Conservation (phyloP, 495 filamentous ascomycete genomes). For the Cercophora newfieldiana region DNA sequence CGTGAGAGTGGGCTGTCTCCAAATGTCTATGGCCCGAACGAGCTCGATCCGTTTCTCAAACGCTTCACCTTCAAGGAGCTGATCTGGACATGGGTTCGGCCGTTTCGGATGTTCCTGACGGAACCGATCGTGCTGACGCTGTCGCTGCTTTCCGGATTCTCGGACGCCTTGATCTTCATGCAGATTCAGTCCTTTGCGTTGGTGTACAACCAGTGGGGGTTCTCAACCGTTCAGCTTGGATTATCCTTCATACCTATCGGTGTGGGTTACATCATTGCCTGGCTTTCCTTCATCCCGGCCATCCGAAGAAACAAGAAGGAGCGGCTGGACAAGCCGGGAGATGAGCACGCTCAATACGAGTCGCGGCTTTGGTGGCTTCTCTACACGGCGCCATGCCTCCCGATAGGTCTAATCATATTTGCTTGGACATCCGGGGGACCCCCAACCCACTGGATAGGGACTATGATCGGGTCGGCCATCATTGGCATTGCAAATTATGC, state of each 20-base stretch:
- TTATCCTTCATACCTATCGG: conserved; percentile 65
- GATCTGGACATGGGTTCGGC: conserved; percentile 63
- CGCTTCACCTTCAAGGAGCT: conserved; percentile 58
- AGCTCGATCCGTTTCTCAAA: conserved; percentile 51
- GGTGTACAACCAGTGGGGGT: conserved; percentile 66
- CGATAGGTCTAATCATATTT: conserved; percentile 69
- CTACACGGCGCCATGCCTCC: conserved; percentile 63
- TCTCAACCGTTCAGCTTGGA: conserved; percentile 55
- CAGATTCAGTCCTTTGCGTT: conserved; percentile 68
- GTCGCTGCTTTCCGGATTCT: conserved; percentile 73
- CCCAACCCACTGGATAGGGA: conserved; percentile 61
- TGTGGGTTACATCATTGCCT: conserved; percentile 66
- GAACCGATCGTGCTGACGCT: conserved; percentile 75
- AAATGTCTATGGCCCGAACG: conserved; percentile 64
- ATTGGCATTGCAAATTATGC: conserved; percentile 70
- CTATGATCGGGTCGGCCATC: conserved; percentile 58
- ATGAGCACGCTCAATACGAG: conserved; percentile 63
- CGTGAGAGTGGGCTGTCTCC: conserved; percentile 54
- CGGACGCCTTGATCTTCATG: conserved; percentile 79
- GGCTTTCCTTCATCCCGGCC: conserved; percentile 62
- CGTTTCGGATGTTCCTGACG: conserved; percentile 75
- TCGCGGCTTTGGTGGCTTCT: conserved; percentile 59
- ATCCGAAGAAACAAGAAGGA: conserved; percentile 57
- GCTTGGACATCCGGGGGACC: conserved; percentile 66
- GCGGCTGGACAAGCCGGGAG: conserved; percentile 51